Evolutionary conservation across 2,329 filamentous ascomycete species (phyloP).

Genomic region (Aspergillus awamori): DNA sequence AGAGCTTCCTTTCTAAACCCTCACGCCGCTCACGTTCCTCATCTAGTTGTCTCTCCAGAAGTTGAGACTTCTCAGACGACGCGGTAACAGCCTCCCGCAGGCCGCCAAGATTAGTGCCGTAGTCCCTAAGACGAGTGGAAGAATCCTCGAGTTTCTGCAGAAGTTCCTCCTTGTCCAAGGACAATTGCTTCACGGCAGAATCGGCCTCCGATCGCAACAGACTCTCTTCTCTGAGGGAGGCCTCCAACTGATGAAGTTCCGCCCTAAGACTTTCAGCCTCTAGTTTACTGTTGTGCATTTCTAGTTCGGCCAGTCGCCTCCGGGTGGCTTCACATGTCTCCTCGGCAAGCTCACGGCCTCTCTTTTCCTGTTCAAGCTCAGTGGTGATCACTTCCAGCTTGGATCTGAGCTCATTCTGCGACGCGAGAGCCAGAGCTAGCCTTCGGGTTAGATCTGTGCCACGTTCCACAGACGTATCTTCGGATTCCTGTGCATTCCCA

Average conservation of each 20-base stretch:
- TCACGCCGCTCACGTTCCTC: slow-evolving; percentile 80
- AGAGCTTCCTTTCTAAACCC: slow-evolving; percentile 73
- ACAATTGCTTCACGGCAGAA: slow-evolving; percentile 72
- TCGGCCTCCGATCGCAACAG: slow-evolving; percentile 76
- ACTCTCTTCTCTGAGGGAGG: slow-evolving; percentile 76
- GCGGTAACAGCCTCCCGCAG: slow-evolving; percentile 77
- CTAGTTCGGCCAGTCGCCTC: slow-evolving; percentile 79
- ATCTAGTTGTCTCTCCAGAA: slow-evolving; percentile 75
- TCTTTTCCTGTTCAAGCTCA: slow-evolving; percentile 80
- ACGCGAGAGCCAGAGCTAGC: slow-evolving; percentile 76
- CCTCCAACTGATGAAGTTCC: slow-evolving; percentile 79
- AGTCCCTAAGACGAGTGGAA: slow-evolving; percentile 67
- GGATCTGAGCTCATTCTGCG: slow-evolving; percentile 79
- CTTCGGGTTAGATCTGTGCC: slow-evolving; percentile 77
- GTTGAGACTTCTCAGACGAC: slow-evolving; percentile 73
- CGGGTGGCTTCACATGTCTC: slow-evolving; percentile 83
- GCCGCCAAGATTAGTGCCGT: slow-evolving; percentile 70
- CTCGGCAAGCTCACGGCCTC: slow-evolving; percentile 80
- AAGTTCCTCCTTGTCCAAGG: slow-evolving; percentile 82
- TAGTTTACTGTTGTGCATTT: slow-evolving; percentile 77
- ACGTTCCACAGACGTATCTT: slow-evolving; percentile 62
- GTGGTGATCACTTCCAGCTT: slow-evolving; percentile 68
- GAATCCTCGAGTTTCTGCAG: slow-evolving; percentile 68
- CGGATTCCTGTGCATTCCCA: slow-evolving; percentile 56
- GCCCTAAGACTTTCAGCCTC: slow-evolving; percentile 85